A percentile compares a stretch with the other conserved stretches of the same genome.
Evolutionary conservation across 1,139 yeast species (phyloP).

Genomic region (Candida sanyaensis): DNA sequence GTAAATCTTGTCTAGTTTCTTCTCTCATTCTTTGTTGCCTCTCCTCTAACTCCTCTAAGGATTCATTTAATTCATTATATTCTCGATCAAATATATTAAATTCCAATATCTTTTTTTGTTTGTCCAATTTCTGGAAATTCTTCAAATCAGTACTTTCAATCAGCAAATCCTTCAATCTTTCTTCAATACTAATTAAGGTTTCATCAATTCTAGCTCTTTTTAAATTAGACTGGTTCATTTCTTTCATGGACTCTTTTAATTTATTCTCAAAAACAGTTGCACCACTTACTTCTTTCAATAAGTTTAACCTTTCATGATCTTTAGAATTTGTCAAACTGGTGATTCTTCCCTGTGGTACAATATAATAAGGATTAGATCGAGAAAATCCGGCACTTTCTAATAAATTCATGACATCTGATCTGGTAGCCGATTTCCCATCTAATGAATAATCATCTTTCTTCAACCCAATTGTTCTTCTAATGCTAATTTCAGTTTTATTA

Average conservation of each 20-base stretch:
- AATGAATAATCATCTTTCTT: constrained; percentile 89
- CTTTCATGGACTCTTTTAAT: constrained; percentile 74
- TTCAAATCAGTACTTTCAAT: constrained; percentile 78
- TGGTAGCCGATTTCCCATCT: constrained; percentile 76
- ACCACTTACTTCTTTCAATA: constrained; percentile 92
- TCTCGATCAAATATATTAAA: constrained; percentile 81
- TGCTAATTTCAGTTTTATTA: constrained; percentile 64
- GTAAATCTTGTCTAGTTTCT: constrained; percentile 44
- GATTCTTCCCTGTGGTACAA: constrained; percentile 95
- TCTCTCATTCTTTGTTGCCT: constrained; percentile 54
- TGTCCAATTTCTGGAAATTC: constrained; percentile 67
- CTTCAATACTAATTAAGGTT: constrained; percentile 68
- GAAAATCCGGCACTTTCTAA: constrained; percentile 94
- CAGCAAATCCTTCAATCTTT: constrained; percentile 74
- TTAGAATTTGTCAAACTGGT: constrained; percentile 85
- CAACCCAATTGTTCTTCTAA: constrained; percentile 87
- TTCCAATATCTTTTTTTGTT: constrained; percentile 69
- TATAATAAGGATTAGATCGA: constrained; percentile 87
- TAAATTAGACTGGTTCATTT: constrained; percentile 71
- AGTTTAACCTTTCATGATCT: constrained; percentile 74
- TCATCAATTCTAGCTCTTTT: constrained; percentile 77
- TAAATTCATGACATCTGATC: constrained; percentile 78
- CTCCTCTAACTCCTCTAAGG: constrained; percentile 63
- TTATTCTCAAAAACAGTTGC: constrained; percentile 88
- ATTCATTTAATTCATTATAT: constrained; percentile 57